These are phyloP conservation scores for Backusella morwellensis DNA, from an alignment of 192 early-diverging fungal genomes.

Conservation along the genomic window DNA sequence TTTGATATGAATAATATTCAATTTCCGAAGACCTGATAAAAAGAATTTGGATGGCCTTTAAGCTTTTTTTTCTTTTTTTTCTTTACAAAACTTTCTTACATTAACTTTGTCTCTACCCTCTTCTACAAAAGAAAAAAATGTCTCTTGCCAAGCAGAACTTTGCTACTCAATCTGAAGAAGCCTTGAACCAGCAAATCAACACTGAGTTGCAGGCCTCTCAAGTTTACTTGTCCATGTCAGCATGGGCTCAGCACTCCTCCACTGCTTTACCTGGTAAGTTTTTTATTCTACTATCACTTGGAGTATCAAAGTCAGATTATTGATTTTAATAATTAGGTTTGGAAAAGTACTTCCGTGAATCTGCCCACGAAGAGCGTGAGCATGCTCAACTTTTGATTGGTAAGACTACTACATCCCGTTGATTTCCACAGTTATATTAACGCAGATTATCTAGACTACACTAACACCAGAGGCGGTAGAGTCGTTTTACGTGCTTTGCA, in stretches of 20 bases:
- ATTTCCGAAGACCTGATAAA: background rate
- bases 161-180: slow-evolving; percentile 46
- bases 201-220: slow-evolving; percentile 59
- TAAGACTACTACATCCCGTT: background rate
- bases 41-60: background rate
- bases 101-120: background rate
- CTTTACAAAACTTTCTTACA: slow-evolving; percentile 18
- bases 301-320: background rate
- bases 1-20: background rate
- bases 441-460: slow-evolving; percentile 37
- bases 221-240: slow-evolving; percentile 52
- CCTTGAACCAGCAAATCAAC: slow-evolving; percentile 57
- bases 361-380: slow-evolving; percentile 44
- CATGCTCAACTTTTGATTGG: slow-evolving; percentile 37
- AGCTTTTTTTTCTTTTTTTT: slow-evolving; percentile 1
- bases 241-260: slow-evolving; percentile 47
- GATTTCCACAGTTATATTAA: background rate
- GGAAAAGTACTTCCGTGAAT: slow-evolving; percentile 53
- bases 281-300: background rate
- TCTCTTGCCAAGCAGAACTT: slow-evolving; percentile 59
- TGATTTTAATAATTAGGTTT: slow-evolving; percentile 25
- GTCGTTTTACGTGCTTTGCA: slow-evolving; percentile 49
- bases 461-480: slow-evolving; percentile 54
- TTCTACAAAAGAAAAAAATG: slow-evolving; percentile 22
- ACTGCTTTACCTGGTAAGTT: slow-evolving; percentile 48